phyloP scores from a whole-genome alignment of 495 filamentous ascomycete species.

The Tuber magnatum region DNA sequence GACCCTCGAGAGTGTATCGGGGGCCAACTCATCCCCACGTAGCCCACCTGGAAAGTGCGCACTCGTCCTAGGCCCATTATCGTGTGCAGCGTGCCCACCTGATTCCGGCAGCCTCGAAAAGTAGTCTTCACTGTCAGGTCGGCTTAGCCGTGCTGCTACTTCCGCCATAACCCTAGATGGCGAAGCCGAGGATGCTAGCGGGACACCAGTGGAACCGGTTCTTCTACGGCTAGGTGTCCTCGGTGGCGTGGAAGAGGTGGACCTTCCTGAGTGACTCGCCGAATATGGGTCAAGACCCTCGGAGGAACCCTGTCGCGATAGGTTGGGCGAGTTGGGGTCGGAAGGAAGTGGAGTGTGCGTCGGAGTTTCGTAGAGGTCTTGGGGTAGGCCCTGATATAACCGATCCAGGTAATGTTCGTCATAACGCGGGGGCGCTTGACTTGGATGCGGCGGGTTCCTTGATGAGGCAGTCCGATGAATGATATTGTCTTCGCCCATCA shows the following conservation, averaged over 20 bases:
- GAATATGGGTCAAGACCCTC: constrained; percentile 61
- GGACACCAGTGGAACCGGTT: background rate
- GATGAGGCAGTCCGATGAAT: constrained; percentile 49
- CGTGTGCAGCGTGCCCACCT: constrained; percentile 3
- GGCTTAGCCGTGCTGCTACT: constrained; percentile 18
- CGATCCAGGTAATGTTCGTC: constrained; percentile 80
- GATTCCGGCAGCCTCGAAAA: constrained; percentile 23
- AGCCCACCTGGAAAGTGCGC: constrained; percentile 27
- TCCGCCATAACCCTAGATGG: constrained; percentile 9
- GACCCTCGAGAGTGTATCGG: constrained; percentile 61
- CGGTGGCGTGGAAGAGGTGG: constrained; percentile 10
- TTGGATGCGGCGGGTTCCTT: constrained; percentile 43
- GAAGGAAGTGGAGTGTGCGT: constrained; percentile 60
- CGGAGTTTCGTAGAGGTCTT: constrained; percentile 68
- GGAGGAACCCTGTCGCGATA: constrained; percentile 66
- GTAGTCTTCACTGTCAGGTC: constrained; percentile 14
- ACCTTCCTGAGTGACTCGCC: constrained; percentile 31
- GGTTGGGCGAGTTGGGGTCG: constrained; percentile 67
- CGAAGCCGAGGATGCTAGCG: constrained; percentile 8
- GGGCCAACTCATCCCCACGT: constrained; percentile 48
- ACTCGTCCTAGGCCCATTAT: constrained; percentile 20
- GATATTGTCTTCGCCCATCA: constrained; percentile 69
- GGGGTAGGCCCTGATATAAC: constrained; percentile 76
- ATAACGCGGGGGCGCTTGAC: constrained; percentile 76
- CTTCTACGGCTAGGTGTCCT: constrained; percentile 19